Conservation (phyloP, 2,329 filamentous ascomycete genomes). For the Calonectria crousiana region DNA sequence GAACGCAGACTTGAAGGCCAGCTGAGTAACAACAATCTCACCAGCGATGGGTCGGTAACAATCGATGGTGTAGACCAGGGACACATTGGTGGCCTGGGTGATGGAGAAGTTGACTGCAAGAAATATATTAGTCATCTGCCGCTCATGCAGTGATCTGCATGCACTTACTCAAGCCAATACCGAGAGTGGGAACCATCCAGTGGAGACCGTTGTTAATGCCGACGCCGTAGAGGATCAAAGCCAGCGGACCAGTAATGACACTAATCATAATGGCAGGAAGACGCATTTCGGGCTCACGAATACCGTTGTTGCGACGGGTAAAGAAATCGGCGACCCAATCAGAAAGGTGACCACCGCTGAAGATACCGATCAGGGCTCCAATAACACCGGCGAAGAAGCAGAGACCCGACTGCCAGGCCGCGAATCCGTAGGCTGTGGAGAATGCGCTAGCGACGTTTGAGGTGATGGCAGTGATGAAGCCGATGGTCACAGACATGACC, state of each 20-base stretch:
- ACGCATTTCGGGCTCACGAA: slow-evolving; percentile 55
- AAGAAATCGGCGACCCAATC: slow-evolving; percentile 51
- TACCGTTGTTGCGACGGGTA: slow-evolving; percentile 49
- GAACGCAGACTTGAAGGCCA: slow-evolving; percentile 66
- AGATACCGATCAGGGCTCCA: slow-evolving; percentile 52
- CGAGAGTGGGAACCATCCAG: slow-evolving; percentile 38
- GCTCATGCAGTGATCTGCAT: not conserved
- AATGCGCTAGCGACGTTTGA: slow-evolving; percentile 59
- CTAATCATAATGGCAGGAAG: slow-evolving; percentile 54
- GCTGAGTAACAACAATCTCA: slow-evolving; percentile 36
- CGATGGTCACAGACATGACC: slow-evolving; percentile 64
- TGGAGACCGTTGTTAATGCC: slow-evolving; percentile 32
- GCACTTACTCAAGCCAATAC: slow-evolving; percentile 54
- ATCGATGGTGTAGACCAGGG: slow-evolving; percentile 36
- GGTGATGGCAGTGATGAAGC: slow-evolving; percentile 64
- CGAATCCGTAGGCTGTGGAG: slow-evolving; percentile 54
- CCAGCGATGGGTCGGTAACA: slow-evolving; percentile 34
- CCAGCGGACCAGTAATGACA: slow-evolving; percentile 23
- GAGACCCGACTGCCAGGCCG: slow-evolving; percentile 59
- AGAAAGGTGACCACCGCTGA: slow-evolving; percentile 50
- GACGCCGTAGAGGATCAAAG: slow-evolving; percentile 26
- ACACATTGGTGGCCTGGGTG: slow-evolving; percentile 35
- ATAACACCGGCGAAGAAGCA: slow-evolving; percentile 61
- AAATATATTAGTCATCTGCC: slow-evolving; percentile 47
- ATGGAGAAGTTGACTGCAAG: slow-evolving; percentile 32